A percentile compares a stretch with the other conserved stretches of the same genome.
Conservation (phyloP, 495 filamentous ascomycete species). For the Daldinia bambusicola region DNA sequence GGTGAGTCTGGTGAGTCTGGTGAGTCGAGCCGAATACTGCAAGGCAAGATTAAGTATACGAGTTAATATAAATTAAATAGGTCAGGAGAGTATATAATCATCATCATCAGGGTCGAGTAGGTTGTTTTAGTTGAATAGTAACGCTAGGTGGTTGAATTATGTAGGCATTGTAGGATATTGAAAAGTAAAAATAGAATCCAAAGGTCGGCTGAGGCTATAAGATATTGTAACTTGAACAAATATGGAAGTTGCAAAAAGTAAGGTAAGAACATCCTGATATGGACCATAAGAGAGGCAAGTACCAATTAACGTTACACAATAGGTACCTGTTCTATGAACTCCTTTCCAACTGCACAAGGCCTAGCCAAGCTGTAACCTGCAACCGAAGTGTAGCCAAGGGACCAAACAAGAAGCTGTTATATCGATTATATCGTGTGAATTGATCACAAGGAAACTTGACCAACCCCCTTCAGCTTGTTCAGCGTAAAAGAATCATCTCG, state of each 20-base stretch:
- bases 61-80: slow-evolving; percentile 5
- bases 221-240: background rate
- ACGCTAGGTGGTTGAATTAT: background rate
- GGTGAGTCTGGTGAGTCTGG: too few species aligned
- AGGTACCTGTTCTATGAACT: background rate
- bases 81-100: background rate
- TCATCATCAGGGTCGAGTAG: background rate
- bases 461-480: background rate
- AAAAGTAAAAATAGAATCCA: background rate
- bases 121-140: background rate
- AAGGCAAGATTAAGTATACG: background rate
- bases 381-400: background rate
- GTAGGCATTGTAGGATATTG: background rate
- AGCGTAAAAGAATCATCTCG: background rate
- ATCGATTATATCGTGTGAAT: background rate
- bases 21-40: slow-evolving; percentile 4
- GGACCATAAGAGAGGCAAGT: background rate
- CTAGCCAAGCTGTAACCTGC: background rate
- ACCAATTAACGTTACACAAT: background rate
- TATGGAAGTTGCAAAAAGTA: slow-evolving; percentile 5
- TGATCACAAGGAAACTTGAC: background rate
- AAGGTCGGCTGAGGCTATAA: slow-evolving; percentile 4
- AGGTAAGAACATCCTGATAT: background rate
- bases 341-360: background rate
- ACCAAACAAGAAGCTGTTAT: background rate